Base-by-base conservation (phyloP, 768 basidiomycete genomes). In the Pleurotus eryngii region DNA sequence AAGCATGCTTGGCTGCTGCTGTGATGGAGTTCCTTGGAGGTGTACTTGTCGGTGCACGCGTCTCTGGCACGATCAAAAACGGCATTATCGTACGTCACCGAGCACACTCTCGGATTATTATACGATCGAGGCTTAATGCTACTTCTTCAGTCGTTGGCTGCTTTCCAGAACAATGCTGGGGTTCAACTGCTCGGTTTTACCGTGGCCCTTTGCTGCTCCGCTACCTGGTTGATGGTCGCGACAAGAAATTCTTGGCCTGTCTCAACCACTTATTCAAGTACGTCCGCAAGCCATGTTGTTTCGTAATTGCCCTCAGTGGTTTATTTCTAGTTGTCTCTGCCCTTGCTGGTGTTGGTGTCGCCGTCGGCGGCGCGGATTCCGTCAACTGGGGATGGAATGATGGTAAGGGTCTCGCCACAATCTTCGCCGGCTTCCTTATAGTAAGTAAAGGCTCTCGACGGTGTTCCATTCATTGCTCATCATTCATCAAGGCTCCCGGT, bases 131-230 rank as follows among this genome's bases (percentile, higher is more conserved):
- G 30, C 40, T 22, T 43, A 12, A 17, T 46, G 42, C 26, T 12
- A 40, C 15, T 22, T 24, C 49, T 18, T 4, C 22, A 63, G 64
- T 60, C 63, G 56, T 46, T 62, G 5, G n/a, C 63, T 3, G 65
- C 64, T 14, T 69, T 69, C 59, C 48, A 67, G 17, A 58, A 55
- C 17, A 69, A 69, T 48, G 63, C 68, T 22, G 68, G 68, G 17
- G 66, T 69, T 3, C 68, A 69, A 54, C 64, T 69, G 2, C 66
- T 69, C 26, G 68, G 65, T 30, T 69, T 69, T 48, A 60, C 59
- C n/a, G 61, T 63, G 42, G 68, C 68, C 3, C 58, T 69, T 14
- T 46, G 62, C 5, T 59, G 62, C n/a, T 69, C 68, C 17, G 62
- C 68, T 4, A 59, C 40, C 20, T 69, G 68, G 68, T 58, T 69